A percentile compares a stretch with the other conserved stretches of the same genome.
phyloP scores from a whole-genome alignment of 208 protist species.

The Trypanosoma lewisi region DNA sequence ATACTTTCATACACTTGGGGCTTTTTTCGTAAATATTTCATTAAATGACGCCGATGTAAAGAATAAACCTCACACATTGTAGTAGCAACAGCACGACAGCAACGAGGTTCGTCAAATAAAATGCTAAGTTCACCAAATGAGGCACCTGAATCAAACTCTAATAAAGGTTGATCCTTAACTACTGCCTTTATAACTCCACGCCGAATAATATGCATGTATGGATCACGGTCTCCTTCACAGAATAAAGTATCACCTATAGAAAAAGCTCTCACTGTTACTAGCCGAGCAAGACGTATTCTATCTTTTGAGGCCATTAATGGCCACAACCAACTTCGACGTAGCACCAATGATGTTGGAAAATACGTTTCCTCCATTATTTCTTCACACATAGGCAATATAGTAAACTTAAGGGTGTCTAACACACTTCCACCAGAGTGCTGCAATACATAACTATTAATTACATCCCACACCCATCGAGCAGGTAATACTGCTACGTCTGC shows the following conservation, averaged over 20 bases:
- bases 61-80: slow-evolving; percentile 83
- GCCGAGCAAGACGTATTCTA: slow-evolving; percentile 67
- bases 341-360: slow-evolving; percentile 67
- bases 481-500: slow-evolving; percentile 78
- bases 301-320: slow-evolving; percentile 65
- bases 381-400: slow-evolving; percentile 50
- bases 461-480: slow-evolving; percentile 81
- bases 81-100: slow-evolving; percentile 60
- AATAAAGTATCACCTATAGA: slow-evolving; percentile 73
- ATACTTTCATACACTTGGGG: slow-evolving; percentile 43
- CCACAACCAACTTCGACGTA: slow-evolving; percentile 88
- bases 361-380: slow-evolving; percentile 65
- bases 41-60: slow-evolving; percentile 40
- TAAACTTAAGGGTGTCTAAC: slow-evolving; percentile 46
- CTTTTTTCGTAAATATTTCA: slow-evolving; percentile 64
- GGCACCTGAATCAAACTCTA: slow-evolving; percentile 57
- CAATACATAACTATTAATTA: slow-evolving; percentile 48
- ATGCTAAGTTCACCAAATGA: slow-evolving; percentile 82
- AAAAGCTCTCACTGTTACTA: slow-evolving; percentile 70
- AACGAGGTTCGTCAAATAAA: slow-evolving; percentile 77
- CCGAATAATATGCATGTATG: slow-evolving; percentile 82
- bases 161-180: slow-evolving; percentile 65
- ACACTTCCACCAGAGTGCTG: slow-evolving; percentile 36
- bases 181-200: slow-evolving; percentile 61
- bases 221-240: slow-evolving; percentile 59